These are phyloP conservation scores for Symbiodinium natans DNA, from an alignment of 73 alveolate species.

Conservation along the genomic window DNA sequence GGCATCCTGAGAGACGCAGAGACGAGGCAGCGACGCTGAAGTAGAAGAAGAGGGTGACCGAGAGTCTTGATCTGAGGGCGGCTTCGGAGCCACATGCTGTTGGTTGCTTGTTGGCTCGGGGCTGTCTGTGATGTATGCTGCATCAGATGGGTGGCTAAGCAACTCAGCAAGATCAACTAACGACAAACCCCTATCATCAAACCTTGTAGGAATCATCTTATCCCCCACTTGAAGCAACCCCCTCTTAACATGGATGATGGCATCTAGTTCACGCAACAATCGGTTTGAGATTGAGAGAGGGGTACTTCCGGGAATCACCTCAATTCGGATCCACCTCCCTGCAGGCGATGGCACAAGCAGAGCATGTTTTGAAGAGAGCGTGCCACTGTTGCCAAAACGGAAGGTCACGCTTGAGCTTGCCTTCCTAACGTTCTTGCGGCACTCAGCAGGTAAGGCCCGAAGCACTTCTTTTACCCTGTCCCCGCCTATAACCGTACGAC, in stretches of 20 bases:
- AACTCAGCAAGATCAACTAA: not conserved
- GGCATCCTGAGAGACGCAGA: no score
- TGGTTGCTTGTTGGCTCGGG: no score
- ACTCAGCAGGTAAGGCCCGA: not conserved
- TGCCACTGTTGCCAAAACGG: constrained; percentile 32
- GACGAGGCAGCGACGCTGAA: no score
- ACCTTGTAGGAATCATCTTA: not conserved
- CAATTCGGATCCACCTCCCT: not conserved
- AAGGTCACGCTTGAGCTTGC: not conserved
- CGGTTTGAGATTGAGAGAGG: not conserved
- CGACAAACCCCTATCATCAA: not conserved
- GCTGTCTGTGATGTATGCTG: not conserved
- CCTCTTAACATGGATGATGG: not conserved
- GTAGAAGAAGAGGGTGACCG: no score
- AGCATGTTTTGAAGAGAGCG: not conserved
- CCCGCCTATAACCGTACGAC: not conserved
- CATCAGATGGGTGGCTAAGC: no score
- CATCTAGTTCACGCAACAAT: not conserved
- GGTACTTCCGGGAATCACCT: not conserved
- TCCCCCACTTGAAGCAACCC: not conserved
- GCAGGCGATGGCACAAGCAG: not conserved
- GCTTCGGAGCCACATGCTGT: no score
- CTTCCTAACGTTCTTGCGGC: not conserved
- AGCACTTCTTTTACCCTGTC: not conserved
- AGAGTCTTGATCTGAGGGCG: no score